Percentiles rank a stretch among this genome's conserved stretches.
Evolutionary conservation across 2,329 filamentous ascomycete genomes (phyloP).

Genomic region (Beauveria asiatica): DNA sequence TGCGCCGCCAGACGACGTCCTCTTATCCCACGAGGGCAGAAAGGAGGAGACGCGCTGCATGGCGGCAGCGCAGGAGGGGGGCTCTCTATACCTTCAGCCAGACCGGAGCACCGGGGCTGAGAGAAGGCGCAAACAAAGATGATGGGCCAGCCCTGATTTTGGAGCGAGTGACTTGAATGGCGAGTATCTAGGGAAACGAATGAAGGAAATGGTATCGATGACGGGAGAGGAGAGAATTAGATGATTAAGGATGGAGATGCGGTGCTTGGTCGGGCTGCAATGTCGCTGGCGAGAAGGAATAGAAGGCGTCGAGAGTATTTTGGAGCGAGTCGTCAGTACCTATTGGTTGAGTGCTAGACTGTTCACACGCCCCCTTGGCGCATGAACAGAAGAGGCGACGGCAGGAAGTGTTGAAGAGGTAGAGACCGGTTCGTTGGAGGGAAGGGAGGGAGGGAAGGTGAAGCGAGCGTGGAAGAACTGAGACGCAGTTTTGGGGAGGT

Average conservation of each 20-base stretch:
- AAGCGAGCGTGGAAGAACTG: not conserved
- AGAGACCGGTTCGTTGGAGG: not conserved
- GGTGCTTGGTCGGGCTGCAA: not conserved
- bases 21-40: slow-evolving; percentile 37
- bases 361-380: slow-evolving; percentile 8
- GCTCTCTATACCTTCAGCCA: slow-evolving; percentile 25
- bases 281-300: not conserved
- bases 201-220: not conserved
- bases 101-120: slow-evolving; percentile 26
- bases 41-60: slow-evolving; percentile 38
- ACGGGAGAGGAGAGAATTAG: not conserved
- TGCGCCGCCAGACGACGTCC: slow-evolving; percentile 24
- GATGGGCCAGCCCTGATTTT: not conserved
- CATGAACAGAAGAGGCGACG: slow-evolving; percentile 7
- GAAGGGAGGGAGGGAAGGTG: not conserved
- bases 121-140: slow-evolving; percentile 11
- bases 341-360: not conserved
- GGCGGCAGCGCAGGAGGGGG: slow-evolving; percentile 19
- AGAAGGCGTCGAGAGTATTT: not conserved
- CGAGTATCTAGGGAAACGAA: not conserved
- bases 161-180: not conserved
- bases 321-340: not conserved
- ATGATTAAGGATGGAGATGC: not conserved
- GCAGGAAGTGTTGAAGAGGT: not conserved
- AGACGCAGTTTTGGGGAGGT: not conserved